Conservation (phyloP, 2,329 filamentous ascomycete genomes). For the Westerdykella aurantiaca region DNA sequence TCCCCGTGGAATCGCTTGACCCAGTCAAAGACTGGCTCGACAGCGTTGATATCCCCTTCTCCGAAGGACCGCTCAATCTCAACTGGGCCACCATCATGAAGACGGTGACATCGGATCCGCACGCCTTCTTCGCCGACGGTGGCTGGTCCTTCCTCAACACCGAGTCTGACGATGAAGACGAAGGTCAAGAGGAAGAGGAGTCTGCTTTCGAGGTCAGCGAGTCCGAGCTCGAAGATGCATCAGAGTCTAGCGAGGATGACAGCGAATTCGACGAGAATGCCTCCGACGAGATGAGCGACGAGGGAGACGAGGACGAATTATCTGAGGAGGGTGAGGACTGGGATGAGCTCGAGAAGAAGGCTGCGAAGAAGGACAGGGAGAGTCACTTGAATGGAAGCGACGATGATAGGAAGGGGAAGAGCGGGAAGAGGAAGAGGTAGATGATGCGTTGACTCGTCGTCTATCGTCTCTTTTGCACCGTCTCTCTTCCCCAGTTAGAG, state of each 20-base stretch:
- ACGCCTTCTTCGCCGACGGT: conserved; percentile 90
- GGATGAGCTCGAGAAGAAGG: conserved; percentile 92
- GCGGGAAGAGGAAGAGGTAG: conserved; percentile 50
- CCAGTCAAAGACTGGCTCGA: conserved; percentile 97
- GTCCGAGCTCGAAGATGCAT: conserved; percentile 65
- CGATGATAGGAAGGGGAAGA: conserved; percentile 59
- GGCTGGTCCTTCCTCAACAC: conserved; percentile 90
- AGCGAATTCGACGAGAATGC: conserved; percentile 38
- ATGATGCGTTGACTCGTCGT: no score
- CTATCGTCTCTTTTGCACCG: no score
- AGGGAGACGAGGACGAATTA: conserved; percentile 49
- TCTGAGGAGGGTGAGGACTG: conserved; percentile 71
- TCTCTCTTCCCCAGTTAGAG: no score
- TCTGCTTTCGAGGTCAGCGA: conserved; percentile 88
- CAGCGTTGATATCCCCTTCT: conserved; percentile 88
- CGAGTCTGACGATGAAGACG: conserved; percentile 79
- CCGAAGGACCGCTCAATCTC: conserved; percentile 90
- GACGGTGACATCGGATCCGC: conserved; percentile 88
- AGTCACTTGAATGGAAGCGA: conserved; percentile 51
- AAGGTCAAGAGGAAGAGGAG: conserved; percentile 74
- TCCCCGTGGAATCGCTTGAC: conserved; percentile 90
- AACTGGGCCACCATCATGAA: conserved; percentile 99
- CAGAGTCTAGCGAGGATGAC: conserved; percentile 60
- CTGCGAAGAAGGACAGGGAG: conserved; percentile 57
- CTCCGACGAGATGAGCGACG: conserved; percentile 60